These are phyloP conservation scores for Aspergillus novoparasiticus DNA, from an alignment of 2,329 filamentous ascomycete genomes.

Conservation along the genomic window DNA sequence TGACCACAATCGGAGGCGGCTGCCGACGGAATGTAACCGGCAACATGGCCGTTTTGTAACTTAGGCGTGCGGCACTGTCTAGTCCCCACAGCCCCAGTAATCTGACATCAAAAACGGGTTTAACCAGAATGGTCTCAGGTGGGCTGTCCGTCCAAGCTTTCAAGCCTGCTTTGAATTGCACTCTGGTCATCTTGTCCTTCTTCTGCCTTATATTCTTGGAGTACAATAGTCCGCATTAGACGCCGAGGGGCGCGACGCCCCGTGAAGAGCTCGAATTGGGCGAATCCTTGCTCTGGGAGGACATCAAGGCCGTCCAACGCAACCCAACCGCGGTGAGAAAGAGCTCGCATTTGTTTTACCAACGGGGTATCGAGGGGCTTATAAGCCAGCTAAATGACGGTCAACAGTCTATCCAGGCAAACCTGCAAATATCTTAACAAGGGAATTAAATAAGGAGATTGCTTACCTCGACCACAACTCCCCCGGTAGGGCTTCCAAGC, in stretches of 20 bases:
- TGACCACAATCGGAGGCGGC: not conserved
- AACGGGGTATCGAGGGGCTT: conserved; percentile 43
- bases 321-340: conserved; percentile 43
- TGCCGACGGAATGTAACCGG: not conserved
- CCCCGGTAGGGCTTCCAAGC: conserved; percentile 43
- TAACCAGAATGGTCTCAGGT: conserved; percentile 28
- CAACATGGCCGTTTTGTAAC: not conserved
- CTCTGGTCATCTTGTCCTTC: conserved; percentile 36
- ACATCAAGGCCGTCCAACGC: conserved; percentile 43
- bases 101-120: not conserved
- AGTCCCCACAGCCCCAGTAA: not conserved
- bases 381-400: conserved; percentile 36
- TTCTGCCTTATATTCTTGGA: conserved; percentile 38
- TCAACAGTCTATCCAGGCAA: not conserved
- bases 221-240: conserved; percentile 40
- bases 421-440: not conserved
- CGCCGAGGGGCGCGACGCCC: conserved; percentile 41
- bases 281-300: conserved; percentile 44
- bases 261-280: conserved; percentile 44
- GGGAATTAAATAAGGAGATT: not conserved
- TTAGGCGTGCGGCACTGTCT: not conserved
- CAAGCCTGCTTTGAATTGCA: conserved; percentile 32
- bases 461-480: conserved; percentile 44
- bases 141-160: conserved; percentile 36
- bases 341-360: conserved; percentile 39